phyloP scores from a whole-genome alignment of 2,329 filamentous ascomycete genomes.

The Cytospora mali region DNA sequence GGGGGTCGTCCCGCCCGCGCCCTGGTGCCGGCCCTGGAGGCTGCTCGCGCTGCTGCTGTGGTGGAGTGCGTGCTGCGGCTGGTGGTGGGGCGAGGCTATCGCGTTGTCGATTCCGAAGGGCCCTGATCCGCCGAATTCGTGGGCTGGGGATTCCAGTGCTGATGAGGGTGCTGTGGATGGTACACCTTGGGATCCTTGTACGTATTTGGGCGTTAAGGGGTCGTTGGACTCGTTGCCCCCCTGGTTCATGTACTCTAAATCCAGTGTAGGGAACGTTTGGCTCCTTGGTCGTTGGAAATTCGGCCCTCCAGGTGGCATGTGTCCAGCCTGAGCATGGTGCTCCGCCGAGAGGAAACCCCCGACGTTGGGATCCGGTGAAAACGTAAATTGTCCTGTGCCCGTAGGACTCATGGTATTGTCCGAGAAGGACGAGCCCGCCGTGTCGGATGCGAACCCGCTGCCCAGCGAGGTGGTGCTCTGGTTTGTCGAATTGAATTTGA shows the following conservation, averaged over 20 bases:
- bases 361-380: constrained; percentile 72
- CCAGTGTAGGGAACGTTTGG: constrained; percentile 80
- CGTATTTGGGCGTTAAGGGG: constrained; percentile 53
- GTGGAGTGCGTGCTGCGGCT: constrained; percentile 49
- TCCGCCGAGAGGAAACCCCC: constrained; percentile 62
- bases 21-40: constrained; percentile 42
- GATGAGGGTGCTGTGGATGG: constrained; percentile 54
- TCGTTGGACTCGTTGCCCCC: constrained; percentile 40
- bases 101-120: constrained; percentile 49
- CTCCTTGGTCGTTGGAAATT: constrained; percentile 78
- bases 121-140: constrained; percentile 45
- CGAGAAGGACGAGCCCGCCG: constrained; percentile 68
- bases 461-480: constrained; percentile 69
- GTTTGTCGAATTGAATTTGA: constrained; percentile 63
- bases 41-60: constrained; percentile 56
- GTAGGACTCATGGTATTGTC: constrained; percentile 73
- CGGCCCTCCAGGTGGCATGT: constrained; percentile 37
- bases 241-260: constrained; percentile 60
- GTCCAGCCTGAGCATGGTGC: constrained; percentile 36
- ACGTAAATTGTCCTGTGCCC: constrained; percentile 71
- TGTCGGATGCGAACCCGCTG: constrained; percentile 64
- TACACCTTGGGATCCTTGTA: constrained; percentile 35
- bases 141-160: constrained; percentile 54
- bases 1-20: constrained; percentile 33
- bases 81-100: constrained; percentile 44